A percentile compares a stretch with the other conserved stretches of the same genome.
Evolutionary conservation across 805 yeast genomes (phyloP).

Genomic region (Saccharomycopsis olivae): DNA sequence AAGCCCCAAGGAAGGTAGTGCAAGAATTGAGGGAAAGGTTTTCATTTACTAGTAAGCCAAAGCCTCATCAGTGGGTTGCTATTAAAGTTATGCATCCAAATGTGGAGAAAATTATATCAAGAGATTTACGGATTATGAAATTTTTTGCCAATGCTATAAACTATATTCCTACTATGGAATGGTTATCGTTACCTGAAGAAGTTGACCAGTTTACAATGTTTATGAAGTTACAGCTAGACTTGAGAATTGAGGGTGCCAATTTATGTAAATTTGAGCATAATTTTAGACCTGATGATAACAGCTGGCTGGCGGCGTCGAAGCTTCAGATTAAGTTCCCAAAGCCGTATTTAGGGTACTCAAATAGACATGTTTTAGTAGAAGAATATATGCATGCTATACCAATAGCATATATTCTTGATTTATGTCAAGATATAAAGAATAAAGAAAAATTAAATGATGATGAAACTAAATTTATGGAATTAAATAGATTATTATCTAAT

Average conservation of each 20-base stretch:
- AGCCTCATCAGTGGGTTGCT: conserved; percentile 57
- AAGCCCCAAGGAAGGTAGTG: conserved; percentile 17
- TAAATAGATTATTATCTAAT: conserved; percentile 64
- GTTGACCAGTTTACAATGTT: conserved; percentile 77
- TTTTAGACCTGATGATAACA: conserved; percentile 35
- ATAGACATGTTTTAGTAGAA: conserved; percentile 70
- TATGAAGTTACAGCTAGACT: conserved; percentile 83
- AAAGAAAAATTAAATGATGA: conserved; percentile 22
- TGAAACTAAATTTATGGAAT: conserved; percentile 22
- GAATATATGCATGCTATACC: conserved; percentile 79
- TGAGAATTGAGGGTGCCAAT: conserved; percentile 83
- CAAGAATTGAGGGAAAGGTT: conserved; percentile 24
- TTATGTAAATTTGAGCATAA: conserved; percentile 60
- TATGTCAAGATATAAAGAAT: conserved; percentile 26
- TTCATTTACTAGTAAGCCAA: conserved; percentile 20
- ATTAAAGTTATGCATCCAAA: conserved; percentile 88
- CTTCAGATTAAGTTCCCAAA: conserved; percentile 59
- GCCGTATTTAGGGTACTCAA: conserved; percentile 55
- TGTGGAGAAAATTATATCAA: conserved; percentile 56
- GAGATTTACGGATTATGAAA: conserved; percentile 79
- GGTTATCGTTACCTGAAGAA: conserved; percentile 93
- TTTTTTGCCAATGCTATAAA: conserved; percentile 67
- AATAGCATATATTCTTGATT: conserved; percentile 55
- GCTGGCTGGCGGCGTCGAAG: too few species aligned
- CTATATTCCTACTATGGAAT: conserved; percentile 86